A percentile compares a stretch with the other conserved stretches of the same genome.
Evolutionary conservation across 2,329 filamentous ascomycete genomes (phyloP).

Genomic region (Ceratocystiopsis brevicomis): DNA sequence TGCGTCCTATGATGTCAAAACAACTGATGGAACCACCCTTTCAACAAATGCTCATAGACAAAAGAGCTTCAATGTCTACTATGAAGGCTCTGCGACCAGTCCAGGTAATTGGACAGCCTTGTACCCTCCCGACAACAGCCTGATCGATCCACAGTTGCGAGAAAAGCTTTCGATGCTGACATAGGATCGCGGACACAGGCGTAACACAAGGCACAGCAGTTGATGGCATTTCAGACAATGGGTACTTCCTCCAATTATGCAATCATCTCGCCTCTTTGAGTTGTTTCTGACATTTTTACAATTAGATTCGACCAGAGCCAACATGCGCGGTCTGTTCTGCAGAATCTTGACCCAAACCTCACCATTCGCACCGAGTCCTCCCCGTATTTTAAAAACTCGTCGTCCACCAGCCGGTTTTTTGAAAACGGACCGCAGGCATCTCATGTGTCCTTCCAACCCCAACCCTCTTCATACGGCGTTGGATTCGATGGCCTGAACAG

Average conservation of each 20-base stretch:
- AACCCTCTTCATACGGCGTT: background rate
- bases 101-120: constrained; percentile 2
- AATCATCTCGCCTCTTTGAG: background rate
- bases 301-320: constrained; percentile 5
- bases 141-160: background rate
- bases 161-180: background rate
- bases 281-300: background rate
- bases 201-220: background rate
- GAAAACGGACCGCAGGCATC: constrained; percentile 2
- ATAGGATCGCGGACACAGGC: too few species aligned
- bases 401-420: constrained; percentile 2
- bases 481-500: constrained; percentile 2
- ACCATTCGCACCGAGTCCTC: constrained; percentile 1
- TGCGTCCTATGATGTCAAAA: background rate
- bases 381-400: constrained; percentile 2
- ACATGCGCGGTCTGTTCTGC: constrained; percentile 4
- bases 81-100: constrained; percentile 1
- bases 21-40: too few species aligned
- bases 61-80: constrained; percentile 5
- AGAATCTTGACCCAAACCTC: constrained; percentile 9
- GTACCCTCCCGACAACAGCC: background rate
- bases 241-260: constrained; percentile 1
- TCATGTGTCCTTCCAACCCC: constrained; percentile 3
- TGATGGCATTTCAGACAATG: constrained; percentile 2
- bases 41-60: background rate